Evolutionary conservation across 352 stramenopile genomes (phyloP).

Genomic region (Globisporangium canariense): DNA sequence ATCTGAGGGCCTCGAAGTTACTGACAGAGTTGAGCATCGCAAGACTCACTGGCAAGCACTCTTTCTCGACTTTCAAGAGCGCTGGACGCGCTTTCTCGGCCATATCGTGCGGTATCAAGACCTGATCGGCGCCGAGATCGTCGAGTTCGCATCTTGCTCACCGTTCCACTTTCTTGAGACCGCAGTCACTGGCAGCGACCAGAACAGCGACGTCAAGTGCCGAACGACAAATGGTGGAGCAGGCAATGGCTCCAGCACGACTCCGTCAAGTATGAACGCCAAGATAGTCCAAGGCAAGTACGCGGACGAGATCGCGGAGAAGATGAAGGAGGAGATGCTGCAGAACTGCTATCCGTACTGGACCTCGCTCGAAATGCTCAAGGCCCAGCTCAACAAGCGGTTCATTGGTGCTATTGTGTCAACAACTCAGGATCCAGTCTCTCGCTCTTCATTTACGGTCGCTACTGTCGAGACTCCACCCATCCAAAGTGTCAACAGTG

Average conservation of each 20-base stretch:
- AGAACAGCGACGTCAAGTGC: neutral
- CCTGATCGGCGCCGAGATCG: conserved; percentile 31
- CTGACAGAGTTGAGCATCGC: neutral
- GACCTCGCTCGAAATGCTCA: conserved; percentile 33
- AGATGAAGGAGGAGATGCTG: conserved; percentile 42
- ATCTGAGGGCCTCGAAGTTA: neutral
- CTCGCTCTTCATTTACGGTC: neutral
- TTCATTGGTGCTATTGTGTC: conserved; percentile 5
- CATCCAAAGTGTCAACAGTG: neutral
- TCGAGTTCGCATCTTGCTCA: conserved; percentile 47
- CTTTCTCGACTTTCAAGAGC: conserved; percentile 27
- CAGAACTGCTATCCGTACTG: conserved; percentile 43
- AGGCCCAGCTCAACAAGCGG: conserved; percentile 29
- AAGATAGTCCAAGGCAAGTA: conserved; percentile 39
- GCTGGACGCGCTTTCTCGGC: conserved; percentile 26
- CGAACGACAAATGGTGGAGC: neutral
- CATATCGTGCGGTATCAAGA: conserved; percentile 35
- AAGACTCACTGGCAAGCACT: conserved; percentile 9
- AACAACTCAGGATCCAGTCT: neutral
- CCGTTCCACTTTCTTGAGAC: conserved; percentile 32
- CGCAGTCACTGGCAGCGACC: neutral
- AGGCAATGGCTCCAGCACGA: too few species aligned
- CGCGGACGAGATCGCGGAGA: conserved; percentile 41
- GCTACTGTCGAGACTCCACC: neutral
- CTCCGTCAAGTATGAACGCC: conserved; percentile 18